A percentile compares a stretch with the other conserved stretches of the same genome.
phyloP scores from a whole-genome alignment of 2,329 filamentous ascomycete species.

The Penicillium decumbens region DNA sequence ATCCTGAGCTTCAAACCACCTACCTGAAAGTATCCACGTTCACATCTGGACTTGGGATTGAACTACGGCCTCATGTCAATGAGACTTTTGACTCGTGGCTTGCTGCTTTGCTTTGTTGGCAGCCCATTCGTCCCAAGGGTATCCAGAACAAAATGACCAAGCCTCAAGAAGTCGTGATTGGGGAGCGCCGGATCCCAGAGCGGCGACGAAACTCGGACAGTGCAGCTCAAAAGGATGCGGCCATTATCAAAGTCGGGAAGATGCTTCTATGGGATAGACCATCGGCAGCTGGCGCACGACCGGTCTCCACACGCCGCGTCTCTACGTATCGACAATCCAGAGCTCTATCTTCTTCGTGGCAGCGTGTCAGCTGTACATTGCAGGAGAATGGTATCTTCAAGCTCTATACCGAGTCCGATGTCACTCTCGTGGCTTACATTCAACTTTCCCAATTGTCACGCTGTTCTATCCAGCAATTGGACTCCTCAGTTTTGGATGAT shows the following conservation, averaged over 20 bases:
- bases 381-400: constrained; percentile 95
- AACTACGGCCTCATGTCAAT: constrained; percentile 47
- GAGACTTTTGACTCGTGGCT: constrained; percentile 52
- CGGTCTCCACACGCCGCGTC: constrained; percentile 41
- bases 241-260: constrained; percentile 93
- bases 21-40: constrained; percentile 49
- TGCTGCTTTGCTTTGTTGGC: constrained; percentile 50
- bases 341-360: constrained; percentile 65
- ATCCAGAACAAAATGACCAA: constrained; percentile 50
- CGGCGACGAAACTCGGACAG: constrained; percentile 45
- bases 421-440: constrained; percentile 72
- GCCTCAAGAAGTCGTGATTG: constrained; percentile 44
- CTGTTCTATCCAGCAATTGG: constrained; percentile 83
- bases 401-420: constrained; percentile 79
- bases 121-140: constrained; percentile 48
- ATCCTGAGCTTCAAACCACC: constrained; percentile 43
- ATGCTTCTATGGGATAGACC: constrained; percentile 88
- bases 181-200: constrained; percentile 41
- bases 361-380: constrained; percentile 83
- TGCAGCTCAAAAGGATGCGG: constrained; percentile 61
- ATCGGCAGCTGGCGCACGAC: constrained; percentile 36
- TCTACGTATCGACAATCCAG: constrained; percentile 55
- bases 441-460: constrained; percentile 84
- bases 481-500: constrained; percentile 84
- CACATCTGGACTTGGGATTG: constrained; percentile 46